Evolutionary conservation across 257 asterid species (phyloP).

Genomic region (Agastache rugosa): DNA sequence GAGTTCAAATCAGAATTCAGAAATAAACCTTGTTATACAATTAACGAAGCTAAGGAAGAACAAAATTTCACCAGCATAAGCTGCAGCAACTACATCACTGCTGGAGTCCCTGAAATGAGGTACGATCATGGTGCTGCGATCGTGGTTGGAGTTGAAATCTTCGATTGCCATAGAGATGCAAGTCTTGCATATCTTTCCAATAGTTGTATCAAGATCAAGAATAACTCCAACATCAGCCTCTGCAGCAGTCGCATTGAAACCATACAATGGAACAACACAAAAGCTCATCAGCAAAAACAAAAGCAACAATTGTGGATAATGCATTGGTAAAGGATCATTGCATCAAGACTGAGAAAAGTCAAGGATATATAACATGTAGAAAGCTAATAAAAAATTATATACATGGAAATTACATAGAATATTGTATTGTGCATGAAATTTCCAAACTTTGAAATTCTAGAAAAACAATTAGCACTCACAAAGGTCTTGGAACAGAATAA

Average conservation of each 20-base stretch:
- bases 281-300: no score
- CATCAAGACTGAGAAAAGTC: neutral
- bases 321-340: no score
- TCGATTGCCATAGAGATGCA: neutral
- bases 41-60: neutral
- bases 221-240: conserved; percentile 1
- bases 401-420: no score
- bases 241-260: neutral
- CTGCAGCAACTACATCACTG: neutral
- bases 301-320: no score
- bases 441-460: neutral
- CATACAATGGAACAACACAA: no score
- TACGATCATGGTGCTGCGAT: neutral
- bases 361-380: neutral
- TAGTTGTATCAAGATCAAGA: neutral
- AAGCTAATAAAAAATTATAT: neutral
- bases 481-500: no score
- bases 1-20: neutral
- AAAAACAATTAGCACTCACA: neutral
- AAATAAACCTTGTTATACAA: no score
- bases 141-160: neutral
- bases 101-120: conserved; percentile 4
- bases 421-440: no score
- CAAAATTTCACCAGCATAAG: neutral
- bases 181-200: conserved; percentile 4